Base-by-base conservation (phyloP, 805 yeast genomes). In the Jamesozyma rosinii region DNA sequence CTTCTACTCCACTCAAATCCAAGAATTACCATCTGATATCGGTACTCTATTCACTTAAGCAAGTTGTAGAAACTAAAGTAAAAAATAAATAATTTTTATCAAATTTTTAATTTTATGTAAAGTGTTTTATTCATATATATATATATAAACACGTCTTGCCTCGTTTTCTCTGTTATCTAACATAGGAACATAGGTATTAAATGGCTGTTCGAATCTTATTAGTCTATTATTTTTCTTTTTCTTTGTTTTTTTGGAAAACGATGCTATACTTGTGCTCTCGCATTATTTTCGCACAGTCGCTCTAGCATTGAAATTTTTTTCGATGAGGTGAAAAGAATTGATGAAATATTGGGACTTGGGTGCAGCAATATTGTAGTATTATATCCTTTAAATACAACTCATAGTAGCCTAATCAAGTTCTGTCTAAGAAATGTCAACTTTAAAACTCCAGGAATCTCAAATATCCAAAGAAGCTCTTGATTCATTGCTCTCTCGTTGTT, bases 1-100 rank as follows among this genome's bases (percentile, higher is more conserved):
- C 63, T 77, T 77, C 72, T 84, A 84, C 71, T 74, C 81, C 45
- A 81, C 81, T 44, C 81, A 77, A 64, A 80, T 83, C 53, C 76
- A 74, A 53, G 90, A 83, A 66, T 76, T 83, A 79, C 94, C 94
- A 51, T 79, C 80, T 53, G 77, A 82, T 67, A 71, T 87, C 53
- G 77, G 68, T 63, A 79, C 79, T 50, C 54, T 63, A 52, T 62
- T 61, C 41, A 45, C 47, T 41, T 50, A 50, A 47, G 40, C 42
- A 27, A 38, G 17, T 40, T 38, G 35, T 41, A 41, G 22, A 41
- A 37, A 41, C 22, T 36, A 41, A 36, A 21, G 31, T 32, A 22
- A 14, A 37, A 41, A 27, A 30, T 41, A 27, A 36, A 41, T 41
- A 41, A 11, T 37, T 36, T 17, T 31, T 41, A 13, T 20, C 31